Conservation (phyloP, 768 basidiomycete species). For the Lentinula sp. region DNA sequence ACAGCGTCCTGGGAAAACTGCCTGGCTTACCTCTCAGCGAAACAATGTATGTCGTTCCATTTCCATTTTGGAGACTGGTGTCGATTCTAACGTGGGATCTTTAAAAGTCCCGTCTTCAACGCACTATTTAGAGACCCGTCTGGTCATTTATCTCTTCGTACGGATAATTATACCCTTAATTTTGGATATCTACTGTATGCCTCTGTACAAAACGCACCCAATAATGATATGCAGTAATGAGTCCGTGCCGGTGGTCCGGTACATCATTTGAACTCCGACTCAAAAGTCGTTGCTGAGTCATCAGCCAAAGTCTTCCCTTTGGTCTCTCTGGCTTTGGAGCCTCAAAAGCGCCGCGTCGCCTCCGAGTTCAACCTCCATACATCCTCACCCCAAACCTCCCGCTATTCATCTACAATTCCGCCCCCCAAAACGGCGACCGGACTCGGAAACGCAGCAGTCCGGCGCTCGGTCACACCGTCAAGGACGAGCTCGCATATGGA, state of each 20-base stretch:
- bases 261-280: background rate
- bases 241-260: background rate
- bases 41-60: slow-evolving; percentile 3
- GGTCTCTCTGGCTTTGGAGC: background rate
- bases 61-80: background rate
- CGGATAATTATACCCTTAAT: background rate
- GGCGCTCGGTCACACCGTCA: slow-evolving; percentile 71
- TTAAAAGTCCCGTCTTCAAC: slow-evolving; percentile 4
- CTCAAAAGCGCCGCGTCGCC: background rate
- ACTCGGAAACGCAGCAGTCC: slow-evolving; percentile 56
- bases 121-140: background rate
- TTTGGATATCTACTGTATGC: background rate
- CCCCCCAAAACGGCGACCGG: slow-evolving; percentile 60
- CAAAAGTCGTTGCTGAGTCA: background rate
- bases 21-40: slow-evolving; percentile 6
- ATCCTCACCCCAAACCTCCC: slow-evolving; percentile 26
- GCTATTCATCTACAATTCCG: slow-evolving; percentile 15
- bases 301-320: background rate
- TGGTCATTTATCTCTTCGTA: background rate
- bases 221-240: background rate
- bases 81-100: background rate
- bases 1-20: slow-evolving; percentile 1
- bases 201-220: too few relatives aligned
- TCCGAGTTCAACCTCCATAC: background rate
- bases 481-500: slow-evolving; percentile 81